Conservation (phyloP, 306 rosid genomes). For the Quercus cerris region DNA sequence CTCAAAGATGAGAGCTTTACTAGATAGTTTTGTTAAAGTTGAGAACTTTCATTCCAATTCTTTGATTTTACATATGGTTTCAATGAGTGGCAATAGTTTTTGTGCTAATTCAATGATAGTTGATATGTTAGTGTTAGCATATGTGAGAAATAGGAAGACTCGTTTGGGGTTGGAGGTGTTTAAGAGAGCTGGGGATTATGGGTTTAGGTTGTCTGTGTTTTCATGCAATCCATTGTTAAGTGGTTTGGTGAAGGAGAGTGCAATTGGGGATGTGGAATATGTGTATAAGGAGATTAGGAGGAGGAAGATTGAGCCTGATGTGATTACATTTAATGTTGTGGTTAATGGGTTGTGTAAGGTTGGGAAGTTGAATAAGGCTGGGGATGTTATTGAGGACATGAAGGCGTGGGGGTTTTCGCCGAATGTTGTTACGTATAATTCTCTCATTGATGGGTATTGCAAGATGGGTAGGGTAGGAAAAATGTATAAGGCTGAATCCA, state of each 20-base stretch:
- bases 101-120: conserved; percentile 40
- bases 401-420: conserved; percentile 74
- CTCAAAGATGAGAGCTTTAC: conserved; percentile 54
- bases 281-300: conserved; percentile 61
- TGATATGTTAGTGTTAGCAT: conserved; percentile 65
- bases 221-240: conserved; percentile 68
- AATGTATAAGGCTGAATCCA: conserved; percentile 79
- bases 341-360: conserved; percentile 77
- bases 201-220: conserved; percentile 43
- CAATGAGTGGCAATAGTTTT: conserved; percentile 21
- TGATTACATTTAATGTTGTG: conserved; percentile 58
- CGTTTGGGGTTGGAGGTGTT: conserved; percentile 51
- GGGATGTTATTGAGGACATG: conserved; percentile 66
- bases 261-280: conserved; percentile 44
- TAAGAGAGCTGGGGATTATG: conserved; percentile 59
- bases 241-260: conserved; percentile 52
- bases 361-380: conserved; percentile 81
- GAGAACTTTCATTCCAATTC: conserved; percentile 39
- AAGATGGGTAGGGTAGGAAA: conserved; percentile 65
- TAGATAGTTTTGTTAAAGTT: conserved; percentile 51
- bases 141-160: conserved; percentile 41
- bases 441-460: conserved; percentile 66
- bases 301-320: conserved; percentile 53
- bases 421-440: conserved; percentile 63
- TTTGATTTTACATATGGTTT: conserved; percentile 51